These are phyloP conservation scores for Hypoxylon perforatum DNA, from an alignment of 495 filamentous ascomycete species.

Conservation along the genomic window DNA sequence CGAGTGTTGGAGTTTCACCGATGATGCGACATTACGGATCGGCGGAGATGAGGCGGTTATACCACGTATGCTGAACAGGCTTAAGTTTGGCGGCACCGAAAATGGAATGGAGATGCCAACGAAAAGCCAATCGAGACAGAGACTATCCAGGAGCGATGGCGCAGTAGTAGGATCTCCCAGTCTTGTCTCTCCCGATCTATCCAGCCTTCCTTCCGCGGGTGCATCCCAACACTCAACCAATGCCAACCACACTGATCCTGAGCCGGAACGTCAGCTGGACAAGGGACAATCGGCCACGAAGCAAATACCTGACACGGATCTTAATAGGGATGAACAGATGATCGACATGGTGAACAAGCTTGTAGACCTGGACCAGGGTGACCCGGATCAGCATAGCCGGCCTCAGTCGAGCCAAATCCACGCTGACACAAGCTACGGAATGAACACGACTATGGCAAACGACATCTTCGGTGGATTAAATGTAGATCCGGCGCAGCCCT, in stretches of 20 bases:
- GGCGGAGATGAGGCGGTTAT: conserved; percentile 29
- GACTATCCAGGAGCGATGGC: not conserved
- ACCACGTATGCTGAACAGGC: conserved; percentile 37
- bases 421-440: conserved; percentile 51
- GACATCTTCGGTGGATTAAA: conserved; percentile 47
- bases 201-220: no score
- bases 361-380: conserved; percentile 50
- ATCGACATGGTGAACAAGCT: conserved; percentile 57
- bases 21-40: conserved; percentile 18
- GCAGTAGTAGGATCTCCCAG: not conserved
- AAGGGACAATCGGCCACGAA: conserved; percentile 33
- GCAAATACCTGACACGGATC: conserved; percentile 38
- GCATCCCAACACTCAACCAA: no score
- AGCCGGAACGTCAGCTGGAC: not conserved
- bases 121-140: not conserved
- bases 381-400: conserved; percentile 45
- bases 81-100: conserved; percentile 31
- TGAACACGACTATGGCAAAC: conserved; percentile 52
- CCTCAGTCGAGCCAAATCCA: conserved; percentile 42
- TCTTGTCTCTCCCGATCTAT: no score
- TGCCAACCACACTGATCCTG: not conserved
- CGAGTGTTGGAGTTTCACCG: conserved; percentile 41
- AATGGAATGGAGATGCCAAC: conserved; percentile 4
- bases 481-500: conserved; percentile 44
- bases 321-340: conserved; percentile 48